phyloP scores from a whole-genome alignment of 768 basidiomycete genomes.

The Tricholoma sp. region DNA sequence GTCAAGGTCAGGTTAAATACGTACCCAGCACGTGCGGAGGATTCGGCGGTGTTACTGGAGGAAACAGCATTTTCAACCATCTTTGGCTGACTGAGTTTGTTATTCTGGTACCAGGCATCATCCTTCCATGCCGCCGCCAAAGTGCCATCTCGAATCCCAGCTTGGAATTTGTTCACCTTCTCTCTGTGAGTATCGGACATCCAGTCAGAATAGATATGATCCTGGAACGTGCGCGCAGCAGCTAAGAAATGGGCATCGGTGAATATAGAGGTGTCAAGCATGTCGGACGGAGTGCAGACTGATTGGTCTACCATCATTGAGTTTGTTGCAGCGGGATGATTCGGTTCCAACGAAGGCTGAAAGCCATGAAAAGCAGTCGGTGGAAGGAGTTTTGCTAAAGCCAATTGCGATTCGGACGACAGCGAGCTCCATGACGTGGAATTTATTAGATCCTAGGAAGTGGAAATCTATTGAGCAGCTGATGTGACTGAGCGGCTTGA shows the following conservation, averaged over 20 bases:
- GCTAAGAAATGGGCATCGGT: constrained; percentile 49
- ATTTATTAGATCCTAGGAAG: constrained; percentile 44
- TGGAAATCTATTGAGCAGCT: constrained; percentile 21
- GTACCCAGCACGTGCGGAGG: constrained; percentile 27
- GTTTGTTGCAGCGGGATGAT: constrained; percentile 31
- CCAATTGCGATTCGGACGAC: constrained; percentile 32
- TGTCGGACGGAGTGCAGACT: constrained; percentile 3
- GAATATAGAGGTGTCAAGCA: constrained; percentile 37
- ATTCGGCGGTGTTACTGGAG: constrained; percentile 4
- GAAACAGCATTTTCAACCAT: constrained; percentile 6
- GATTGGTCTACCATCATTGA: constrained; percentile 16
- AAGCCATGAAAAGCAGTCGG: constrained; percentile 38
- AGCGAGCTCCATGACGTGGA: constrained; percentile 39
- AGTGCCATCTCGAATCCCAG: constrained; percentile 39
- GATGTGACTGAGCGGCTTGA: constrained; percentile 7
- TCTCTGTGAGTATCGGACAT: constrained; percentile 37
- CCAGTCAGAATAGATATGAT: constrained; percentile 53
- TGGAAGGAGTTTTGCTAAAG: constrained; percentile 38
- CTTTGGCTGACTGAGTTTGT: constrained; percentile 17
- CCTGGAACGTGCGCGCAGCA: constrained; percentile 54
- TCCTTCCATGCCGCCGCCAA: constrained; percentile 61
- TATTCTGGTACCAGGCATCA: constrained; percentile 50
- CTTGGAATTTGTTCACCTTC: constrained; percentile 36
- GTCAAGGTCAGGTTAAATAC: constrained; percentile 4
- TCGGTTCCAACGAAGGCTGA: constrained; percentile 23